Evolutionary conservation across 495 filamentous ascomycete genomes (phyloP), one percentile per base, ranked within the genome.

Genomic region (Acidiella bohemica): DNA sequence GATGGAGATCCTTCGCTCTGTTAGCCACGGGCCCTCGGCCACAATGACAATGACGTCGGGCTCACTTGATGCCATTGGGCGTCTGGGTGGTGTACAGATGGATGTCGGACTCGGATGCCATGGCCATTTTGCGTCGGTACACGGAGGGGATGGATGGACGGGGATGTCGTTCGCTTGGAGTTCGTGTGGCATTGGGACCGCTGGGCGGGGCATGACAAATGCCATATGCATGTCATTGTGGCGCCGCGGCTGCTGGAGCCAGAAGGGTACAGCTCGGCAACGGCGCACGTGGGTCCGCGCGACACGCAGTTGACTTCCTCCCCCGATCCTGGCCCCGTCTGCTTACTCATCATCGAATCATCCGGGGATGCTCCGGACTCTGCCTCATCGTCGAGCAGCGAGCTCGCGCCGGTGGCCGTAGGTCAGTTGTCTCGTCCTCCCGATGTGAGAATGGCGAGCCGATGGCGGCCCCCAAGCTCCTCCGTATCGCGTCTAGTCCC

Each of bases 61-160:
- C 34, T 28, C 13, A 39, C 36, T 93, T 93, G 51, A 77, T 71
- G 42, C 79, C 79, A 55, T 83, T 84, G 18, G 79, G 78, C 7
- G 79, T 83, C 53, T 70, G 65, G 0, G 68, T 61, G 20, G 62
- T 66, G 54, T 63, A 65, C 12, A 65, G 59, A 16, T 51, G 54
- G 34, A 65, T 56, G 31, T 53, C 42, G 11, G 61, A 54, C 27
- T 60, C 47, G 6, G 50, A 52, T n/a, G n/a, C n/a, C n/a, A n/a
- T n/a, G n/a, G n/a, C n/a, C 8, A 33, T 33, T 9, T 27, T 27
- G 25, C n/a, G n/a, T 27, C 25, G n/a, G 7, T 27, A n/a, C 25
- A 27, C 7, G 7, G 25, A 27, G 7, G 7, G 25, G n/a, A 27
- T 27, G 7, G 25, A 27, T 7, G 25, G 25, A 27, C 7, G n/a